phyloP scores from a whole-genome alignment of 2,329 filamentous ascomycete genomes.

The Penicillium sp. region DNA sequence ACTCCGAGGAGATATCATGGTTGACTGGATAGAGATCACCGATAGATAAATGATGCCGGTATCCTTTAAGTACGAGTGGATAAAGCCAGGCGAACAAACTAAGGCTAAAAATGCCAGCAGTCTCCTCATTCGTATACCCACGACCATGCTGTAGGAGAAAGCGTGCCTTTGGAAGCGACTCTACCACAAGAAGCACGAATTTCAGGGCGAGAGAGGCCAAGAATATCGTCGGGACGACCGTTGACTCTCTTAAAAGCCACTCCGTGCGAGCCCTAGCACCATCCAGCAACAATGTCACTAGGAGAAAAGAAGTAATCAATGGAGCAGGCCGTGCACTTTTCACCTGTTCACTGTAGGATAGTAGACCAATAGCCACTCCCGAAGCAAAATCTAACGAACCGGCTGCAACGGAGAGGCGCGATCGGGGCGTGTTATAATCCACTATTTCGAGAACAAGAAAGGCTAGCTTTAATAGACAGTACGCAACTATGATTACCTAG shows the following conservation, averaged over 20 bases:
- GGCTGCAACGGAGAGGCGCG: not conserved
- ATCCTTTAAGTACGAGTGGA: slow-evolving; percentile 2
- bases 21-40: slow-evolving; percentile 7
- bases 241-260: slow-evolving; percentile 6
- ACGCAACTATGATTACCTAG: slow-evolving; percentile 1
- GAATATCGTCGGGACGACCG: not conserved
- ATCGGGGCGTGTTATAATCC: not conserved
- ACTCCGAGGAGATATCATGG: not conserved
- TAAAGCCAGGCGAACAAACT: slow-evolving; percentile 6
- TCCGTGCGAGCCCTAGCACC: not conserved
- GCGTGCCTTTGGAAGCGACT: not conserved
- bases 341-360: slow-evolving; percentile 8
- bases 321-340: slow-evolving; percentile 8
- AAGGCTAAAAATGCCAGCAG: slow-evolving; percentile 5
- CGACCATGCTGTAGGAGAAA: not conserved
- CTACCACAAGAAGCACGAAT: slow-evolving; percentile 2
- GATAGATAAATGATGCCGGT: slow-evolving; percentile 3
- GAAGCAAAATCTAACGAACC: slow-evolving; percentile 8
- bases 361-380: not conserved
- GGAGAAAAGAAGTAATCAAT: not conserved
- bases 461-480: not conserved
- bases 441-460: slow-evolving; percentile 2
- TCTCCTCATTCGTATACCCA: not conserved
- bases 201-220: not conserved
- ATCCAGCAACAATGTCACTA: not conserved